These are phyloP conservation scores for Picea glauca DNA, from an alignment of 75 land plant species.

Conservation along the genomic window DNA sequence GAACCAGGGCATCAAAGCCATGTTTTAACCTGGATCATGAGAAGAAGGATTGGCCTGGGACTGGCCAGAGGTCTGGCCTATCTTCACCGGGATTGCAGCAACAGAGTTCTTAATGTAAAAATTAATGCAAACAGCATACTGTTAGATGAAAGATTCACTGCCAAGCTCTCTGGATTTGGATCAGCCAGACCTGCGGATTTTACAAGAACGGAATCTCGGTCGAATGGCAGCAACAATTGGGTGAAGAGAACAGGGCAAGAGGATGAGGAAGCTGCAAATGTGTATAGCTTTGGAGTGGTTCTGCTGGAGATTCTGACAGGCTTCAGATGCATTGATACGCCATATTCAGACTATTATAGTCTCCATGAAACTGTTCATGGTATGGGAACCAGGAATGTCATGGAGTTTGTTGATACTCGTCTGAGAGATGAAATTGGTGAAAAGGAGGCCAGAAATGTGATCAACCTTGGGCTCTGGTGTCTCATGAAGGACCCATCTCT, in stretches of 20 bases:
- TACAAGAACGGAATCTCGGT: not conserved
- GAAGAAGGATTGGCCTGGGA: slow-evolving; percentile 1
- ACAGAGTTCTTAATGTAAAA: slow-evolving; percentile 2
- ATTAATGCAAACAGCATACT: slow-evolving; percentile 5
- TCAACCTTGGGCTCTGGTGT: slow-evolving; percentile 9
- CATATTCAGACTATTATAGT: slow-evolving; percentile 7
- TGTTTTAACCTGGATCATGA: slow-evolving; percentile 10
- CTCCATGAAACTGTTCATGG: slow-evolving; percentile 12
- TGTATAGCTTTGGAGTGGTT: slow-evolving; percentile 9
- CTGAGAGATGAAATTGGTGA: not conserved
- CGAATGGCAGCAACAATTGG: not conserved
- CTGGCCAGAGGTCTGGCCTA: slow-evolving; percentile 5
- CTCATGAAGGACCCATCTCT: slow-evolving; percentile 7
- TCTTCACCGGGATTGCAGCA: slow-evolving; percentile 8
- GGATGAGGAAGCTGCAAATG: not conserved
- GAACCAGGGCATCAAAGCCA: slow-evolving; percentile 12
- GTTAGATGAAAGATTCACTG: slow-evolving; percentile 11
- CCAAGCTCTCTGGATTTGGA: slow-evolving; percentile 12
- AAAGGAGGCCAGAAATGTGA: slow-evolving; percentile 6
- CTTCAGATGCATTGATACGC: slow-evolving; percentile 8
- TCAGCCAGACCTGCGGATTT: not conserved
- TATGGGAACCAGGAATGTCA: not conserved
- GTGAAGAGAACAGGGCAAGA: not conserved
- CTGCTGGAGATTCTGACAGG: slow-evolving; percentile 10
- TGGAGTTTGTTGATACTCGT: slow-evolving; percentile 8